These are phyloP conservation scores for Aspergillus olivimuriae DNA, from an alignment of 495 filamentous ascomycete genomes.

Conservation along the genomic window DNA sequence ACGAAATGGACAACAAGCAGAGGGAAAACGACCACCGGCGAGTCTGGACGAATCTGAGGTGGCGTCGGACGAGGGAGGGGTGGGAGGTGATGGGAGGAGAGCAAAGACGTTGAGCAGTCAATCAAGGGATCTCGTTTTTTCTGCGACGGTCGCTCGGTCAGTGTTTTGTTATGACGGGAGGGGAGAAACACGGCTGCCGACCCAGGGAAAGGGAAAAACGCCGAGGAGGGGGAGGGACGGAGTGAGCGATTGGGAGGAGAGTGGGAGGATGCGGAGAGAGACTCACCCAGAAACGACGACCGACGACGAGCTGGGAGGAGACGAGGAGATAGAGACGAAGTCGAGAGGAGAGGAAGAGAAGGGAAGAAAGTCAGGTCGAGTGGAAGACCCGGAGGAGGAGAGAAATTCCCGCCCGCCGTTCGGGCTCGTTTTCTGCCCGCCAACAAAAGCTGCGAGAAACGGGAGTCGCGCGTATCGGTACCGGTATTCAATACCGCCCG, in stretches of 20 bases:
- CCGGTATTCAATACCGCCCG: neutral
- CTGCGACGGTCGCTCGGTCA: neutral
- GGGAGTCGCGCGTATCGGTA: neutral
- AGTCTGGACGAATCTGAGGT: constrained; percentile 1
- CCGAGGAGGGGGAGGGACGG: neutral
- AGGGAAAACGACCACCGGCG: too few species aligned
- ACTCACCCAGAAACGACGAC: neutral
- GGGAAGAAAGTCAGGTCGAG: too few species aligned
- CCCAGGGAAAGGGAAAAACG: neutral
- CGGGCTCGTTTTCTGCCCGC: too few species aligned
- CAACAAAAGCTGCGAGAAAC: too few species aligned
- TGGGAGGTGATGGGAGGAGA: constrained; percentile 1
- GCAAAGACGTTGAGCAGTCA: constrained; percentile 4
- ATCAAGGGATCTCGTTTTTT: constrained; percentile 15
- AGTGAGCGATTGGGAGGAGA: neutral
- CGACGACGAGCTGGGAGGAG: too few species aligned
- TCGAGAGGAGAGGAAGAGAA: too few species aligned
- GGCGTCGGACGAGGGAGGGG: neutral
- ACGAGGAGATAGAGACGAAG: too few species aligned
- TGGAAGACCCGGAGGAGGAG: too few species aligned
- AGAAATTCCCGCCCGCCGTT: neutral
- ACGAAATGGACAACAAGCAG: neutral
- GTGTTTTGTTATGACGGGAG: constrained; percentile 1
- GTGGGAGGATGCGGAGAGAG: neutral
- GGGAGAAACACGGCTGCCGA: constrained; percentile 3